A percentile compares a stretch with the other conserved stretches of the same genome.
These are phyloP conservation scores for Chlorophyllum brunneum DNA, from an alignment of 768 basidiomycete genomes.

Conservation along the genomic window DNA sequence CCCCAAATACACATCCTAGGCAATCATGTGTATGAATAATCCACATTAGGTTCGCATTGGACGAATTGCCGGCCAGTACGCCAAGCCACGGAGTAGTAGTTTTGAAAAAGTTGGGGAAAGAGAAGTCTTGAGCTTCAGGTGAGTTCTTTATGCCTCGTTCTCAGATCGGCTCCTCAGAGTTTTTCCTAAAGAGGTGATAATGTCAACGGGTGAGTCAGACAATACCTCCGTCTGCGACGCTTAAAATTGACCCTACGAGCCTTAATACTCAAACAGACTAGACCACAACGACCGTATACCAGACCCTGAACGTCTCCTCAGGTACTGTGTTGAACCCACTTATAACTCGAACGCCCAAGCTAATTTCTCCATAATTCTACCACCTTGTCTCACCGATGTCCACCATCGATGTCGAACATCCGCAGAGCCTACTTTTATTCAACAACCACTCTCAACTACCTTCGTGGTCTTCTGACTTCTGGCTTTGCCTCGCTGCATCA, in stretches of 20 bases:
- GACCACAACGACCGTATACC: slow-evolving; percentile 78
- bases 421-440: slow-evolving; percentile 94
- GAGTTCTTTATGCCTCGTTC: slow-evolving; percentile 19
- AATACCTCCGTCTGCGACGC: slow-evolving; percentile 4
- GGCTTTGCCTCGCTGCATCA: slow-evolving; percentile 93
- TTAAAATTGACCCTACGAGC: slow-evolving; percentile 16
- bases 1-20: neutral
- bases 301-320: slow-evolving; percentile 85
- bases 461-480: slow-evolving; percentile 83
- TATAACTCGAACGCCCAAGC: neutral
- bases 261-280: slow-evolving; percentile 36
- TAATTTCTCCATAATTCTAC: neutral
- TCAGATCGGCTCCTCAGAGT: slow-evolving; percentile 2
- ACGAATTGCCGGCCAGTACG: slow-evolving; percentile 95
- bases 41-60: slow-evolving; percentile 66
- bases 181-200: slow-evolving; percentile 77
- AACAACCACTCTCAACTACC: slow-evolving; percentile 86
- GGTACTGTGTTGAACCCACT: slow-evolving; percentile 34
- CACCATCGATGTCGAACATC: neutral
- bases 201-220: slow-evolving; percentile 71
- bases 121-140: slow-evolving; percentile 87
- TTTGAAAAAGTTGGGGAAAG: slow-evolving; percentile 75
- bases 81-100: slow-evolving; percentile 85
- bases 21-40: neutral
- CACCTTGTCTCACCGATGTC: neutral